phyloP scores from a whole-genome alignment of 768 basidiomycete genomes.

The Dictyophora rubrovolvata region DNA sequence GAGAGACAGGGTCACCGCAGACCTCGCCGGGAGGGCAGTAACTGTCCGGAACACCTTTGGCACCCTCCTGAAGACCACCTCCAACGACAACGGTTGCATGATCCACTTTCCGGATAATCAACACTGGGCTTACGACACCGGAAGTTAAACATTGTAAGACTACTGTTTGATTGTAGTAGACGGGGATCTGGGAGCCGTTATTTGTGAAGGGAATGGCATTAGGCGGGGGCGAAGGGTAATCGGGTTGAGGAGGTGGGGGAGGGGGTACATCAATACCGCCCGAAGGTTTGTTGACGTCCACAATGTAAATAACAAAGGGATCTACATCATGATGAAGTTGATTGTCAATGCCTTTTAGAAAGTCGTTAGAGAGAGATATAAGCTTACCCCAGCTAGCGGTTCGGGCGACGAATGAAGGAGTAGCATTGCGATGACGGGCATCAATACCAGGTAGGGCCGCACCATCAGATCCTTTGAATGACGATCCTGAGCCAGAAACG shows the following conservation, averaged over 20 bases:
- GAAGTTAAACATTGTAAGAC: conserved; percentile 91
- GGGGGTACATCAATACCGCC: conserved; percentile 69
- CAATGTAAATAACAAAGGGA: conserved; percentile 95
- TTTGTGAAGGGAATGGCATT: conserved; percentile 81
- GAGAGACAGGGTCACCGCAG: conserved; percentile 89
- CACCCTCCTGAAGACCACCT: conserved; percentile 80
- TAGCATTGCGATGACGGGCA: conserved; percentile 56
- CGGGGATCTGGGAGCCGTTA: conserved; percentile 76
- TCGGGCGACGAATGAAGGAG: conserved; percentile 80
- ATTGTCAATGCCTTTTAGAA: not conserved
- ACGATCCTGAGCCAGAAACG: conserved; percentile 86
- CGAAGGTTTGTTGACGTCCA: conserved; percentile 79
- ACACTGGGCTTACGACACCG: conserved; percentile 84
- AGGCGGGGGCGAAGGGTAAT: conserved; percentile 86
- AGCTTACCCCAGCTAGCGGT: conserved; percentile 81
- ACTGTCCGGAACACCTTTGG: conserved; percentile 74
- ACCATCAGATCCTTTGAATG: conserved; percentile 90
- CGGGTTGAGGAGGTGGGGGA: conserved; percentile 73
- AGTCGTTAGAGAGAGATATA: conserved; percentile 2
- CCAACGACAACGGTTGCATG: conserved; percentile 84
- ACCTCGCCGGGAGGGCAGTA: conserved; percentile 79
- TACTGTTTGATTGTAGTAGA: conserved; percentile 95
- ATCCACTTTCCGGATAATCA: conserved; percentile 92
- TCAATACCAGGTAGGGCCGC: conserved; percentile 74
- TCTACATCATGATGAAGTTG: conserved; percentile 32